Percentiles rank a stretch among this genome's conserved stretches.
These are phyloP conservation scores for Tetrapisispora pingtungensis DNA, from an alignment of 805 yeast species.

Conservation along the genomic window DNA sequence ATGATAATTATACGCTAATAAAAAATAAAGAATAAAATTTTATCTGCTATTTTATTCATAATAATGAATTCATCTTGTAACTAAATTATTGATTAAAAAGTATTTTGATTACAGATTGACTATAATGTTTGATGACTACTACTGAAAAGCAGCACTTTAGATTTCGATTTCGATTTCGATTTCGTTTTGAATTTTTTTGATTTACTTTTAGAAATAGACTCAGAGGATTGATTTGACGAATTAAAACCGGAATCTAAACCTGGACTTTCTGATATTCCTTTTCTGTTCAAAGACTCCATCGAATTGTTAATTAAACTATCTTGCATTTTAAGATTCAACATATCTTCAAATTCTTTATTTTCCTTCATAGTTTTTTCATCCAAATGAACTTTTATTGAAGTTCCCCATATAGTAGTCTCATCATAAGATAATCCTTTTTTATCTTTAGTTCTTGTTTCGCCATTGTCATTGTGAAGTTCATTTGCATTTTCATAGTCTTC, in stretches of 20 bases:
- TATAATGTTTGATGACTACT: slow-evolving; percentile 12
- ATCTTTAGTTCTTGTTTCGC: not conserved
- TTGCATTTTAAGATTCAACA: slow-evolving; percentile 43
- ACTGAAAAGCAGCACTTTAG: slow-evolving; percentile 22
- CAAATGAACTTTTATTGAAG: slow-evolving; percentile 30
- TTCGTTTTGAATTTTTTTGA: slow-evolving; percentile 26
- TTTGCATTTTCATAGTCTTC: not conserved
- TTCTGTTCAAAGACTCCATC: not conserved
- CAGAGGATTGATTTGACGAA: not conserved
- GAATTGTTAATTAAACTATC: slow-evolving; percentile 18
- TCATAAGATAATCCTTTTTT: slow-evolving; percentile 15
- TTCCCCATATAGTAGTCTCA: slow-evolving; percentile 70
- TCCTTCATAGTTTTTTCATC: slow-evolving; percentile 32
- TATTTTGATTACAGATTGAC: too few relatives aligned
- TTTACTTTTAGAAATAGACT: not conserved
- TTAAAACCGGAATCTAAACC: not conserved
- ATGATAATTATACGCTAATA: too few relatives aligned
- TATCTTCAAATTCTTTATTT: slow-evolving; percentile 39
- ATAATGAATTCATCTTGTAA: too few relatives aligned
- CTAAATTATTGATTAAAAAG: too few relatives aligned
- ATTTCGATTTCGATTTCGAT: slow-evolving; percentile 33
- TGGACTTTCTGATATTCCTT: not conserved
- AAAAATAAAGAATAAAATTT: too few relatives aligned
- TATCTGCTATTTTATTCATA: too few relatives aligned
- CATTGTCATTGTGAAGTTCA: not conserved